These are phyloP conservation scores for Agaricus sinodeliciosus DNA, from an alignment of 768 basidiomycete species.

Conservation along the genomic window DNA sequence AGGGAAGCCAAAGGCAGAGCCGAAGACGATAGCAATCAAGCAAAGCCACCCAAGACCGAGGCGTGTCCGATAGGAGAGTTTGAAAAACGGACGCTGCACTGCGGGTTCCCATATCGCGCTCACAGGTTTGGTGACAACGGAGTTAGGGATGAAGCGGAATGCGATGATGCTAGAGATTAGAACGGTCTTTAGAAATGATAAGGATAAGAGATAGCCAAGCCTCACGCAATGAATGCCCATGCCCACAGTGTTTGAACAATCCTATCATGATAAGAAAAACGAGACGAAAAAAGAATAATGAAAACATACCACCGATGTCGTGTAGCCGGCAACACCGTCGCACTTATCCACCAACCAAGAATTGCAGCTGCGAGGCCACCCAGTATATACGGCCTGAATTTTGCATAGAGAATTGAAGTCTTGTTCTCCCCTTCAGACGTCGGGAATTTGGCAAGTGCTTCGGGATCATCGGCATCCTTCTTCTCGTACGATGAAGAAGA, in stretches of 20 bases:
- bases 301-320: slow-evolving; percentile 64
- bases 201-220: slow-evolving; percentile 4
- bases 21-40: slow-evolving; percentile 72
- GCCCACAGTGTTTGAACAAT: slow-evolving; percentile 77
- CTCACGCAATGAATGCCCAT: slow-evolving; percentile 75
- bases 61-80: slow-evolving; percentile 40
- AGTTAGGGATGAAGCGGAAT: slow-evolving; percentile 78
- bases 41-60: slow-evolving; percentile 69
- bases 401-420: slow-evolving; percentile 15
- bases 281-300: slow-evolving; percentile 4
- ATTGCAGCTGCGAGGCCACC: slow-evolving; percentile 51
- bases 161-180: slow-evolving; percentile 52
- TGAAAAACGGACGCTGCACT: slow-evolving; percentile 64
- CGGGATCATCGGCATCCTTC: slow-evolving; percentile 15
- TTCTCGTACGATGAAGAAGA: slow-evolving; percentile 13
- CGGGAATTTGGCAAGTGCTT: slow-evolving; percentile 14
- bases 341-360: slow-evolving; percentile 82
- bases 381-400: slow-evolving; percentile 40
- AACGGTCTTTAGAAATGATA: background rate
- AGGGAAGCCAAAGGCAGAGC: slow-evolving; percentile 80
- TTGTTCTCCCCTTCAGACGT: slow-evolving; percentile 16
- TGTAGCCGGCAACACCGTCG: slow-evolving; percentile 61
- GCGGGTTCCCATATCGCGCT: slow-evolving; percentile 61
- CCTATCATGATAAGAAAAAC: slow-evolving; percentile 31
- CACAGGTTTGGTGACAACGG: slow-evolving; percentile 65